Evolutionary conservation across 495 filamentous ascomycete species (phyloP).

Genomic region (Wilcoxina mikolae): DNA sequence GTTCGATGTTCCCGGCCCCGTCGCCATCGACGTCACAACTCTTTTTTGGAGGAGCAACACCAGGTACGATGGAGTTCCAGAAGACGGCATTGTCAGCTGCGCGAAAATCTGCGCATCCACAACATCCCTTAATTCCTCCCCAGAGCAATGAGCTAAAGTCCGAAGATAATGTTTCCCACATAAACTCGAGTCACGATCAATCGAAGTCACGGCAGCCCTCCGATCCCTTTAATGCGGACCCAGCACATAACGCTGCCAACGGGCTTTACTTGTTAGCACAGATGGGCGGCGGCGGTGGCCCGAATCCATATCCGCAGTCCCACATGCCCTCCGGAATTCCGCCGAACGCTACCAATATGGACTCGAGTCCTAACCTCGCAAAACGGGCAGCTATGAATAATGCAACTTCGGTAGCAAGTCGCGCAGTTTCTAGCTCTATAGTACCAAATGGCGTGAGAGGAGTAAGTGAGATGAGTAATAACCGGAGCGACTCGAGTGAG

Average conservation of each 20-base stretch:
- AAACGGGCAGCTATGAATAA: constrained; percentile 30
- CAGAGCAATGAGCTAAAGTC: not conserved
- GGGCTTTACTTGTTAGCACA: constrained; percentile 84
- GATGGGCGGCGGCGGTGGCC: constrained; percentile 16
- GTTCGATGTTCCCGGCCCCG: constrained; percentile 91
- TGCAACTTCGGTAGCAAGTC: constrained; percentile 15
- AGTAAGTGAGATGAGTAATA: constrained; percentile 53
- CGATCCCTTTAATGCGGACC: constrained; percentile 19
- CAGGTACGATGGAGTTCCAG: constrained; percentile 84
- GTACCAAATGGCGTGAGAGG: constrained; percentile 36
- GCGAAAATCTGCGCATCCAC: constrained; percentile 11
- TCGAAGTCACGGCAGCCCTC: constrained; percentile 17
- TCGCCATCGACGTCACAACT: constrained; percentile 71
- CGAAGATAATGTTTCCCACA: not conserved
- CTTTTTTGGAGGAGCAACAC: constrained; percentile 71
- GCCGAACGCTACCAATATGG: not conserved
- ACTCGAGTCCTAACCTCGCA: constrained; percentile 26
- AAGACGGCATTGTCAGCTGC: constrained; percentile 73
- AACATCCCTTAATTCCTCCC: not conserved
- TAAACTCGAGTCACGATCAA: not conserved
- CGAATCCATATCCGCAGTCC: not conserved
- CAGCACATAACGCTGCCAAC: constrained; percentile 81
- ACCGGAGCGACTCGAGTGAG: constrained; percentile 56
- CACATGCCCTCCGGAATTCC: not conserved
- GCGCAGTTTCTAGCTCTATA: constrained; percentile 28